Evolutionary conservation across 2,329 filamentous ascomycete genomes (phyloP), one percentile per base, ranked within the genome.

Genomic region (Septoria linicola): DNA sequence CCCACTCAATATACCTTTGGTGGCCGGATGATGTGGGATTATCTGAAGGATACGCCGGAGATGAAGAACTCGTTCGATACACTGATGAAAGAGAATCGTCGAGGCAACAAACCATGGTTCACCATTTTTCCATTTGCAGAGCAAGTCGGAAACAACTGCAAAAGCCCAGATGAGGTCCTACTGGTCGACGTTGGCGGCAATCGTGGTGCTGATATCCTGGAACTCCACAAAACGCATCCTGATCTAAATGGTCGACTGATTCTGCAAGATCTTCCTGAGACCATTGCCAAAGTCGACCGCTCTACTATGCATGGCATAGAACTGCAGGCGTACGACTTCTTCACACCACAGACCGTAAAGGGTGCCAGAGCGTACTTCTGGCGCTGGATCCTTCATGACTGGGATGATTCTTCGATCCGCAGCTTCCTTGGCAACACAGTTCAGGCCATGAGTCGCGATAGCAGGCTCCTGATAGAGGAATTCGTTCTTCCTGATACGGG

Each of bases 111-210:
- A 30, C 35, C 49, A 2, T 51, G 49, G 49, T 51, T 30, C 14
- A 50, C 47, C 7, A 50, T 44, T 13, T 50, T 43, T 21, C 47
- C 50, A 10, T 49, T 53, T 20, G 50, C 44, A 11, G 36, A 53
- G n/a, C 36, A 53, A 20, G 3, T 49, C 7, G 50, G 50, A 6
- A 8, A 21, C 4, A n/a, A 31, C 8, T 53, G 50, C 23, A 16
- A 25, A 8, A 46, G 36, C n/a, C 16, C 45, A 5, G 52, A 58
- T 20, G 48, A 56, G 3, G 57, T 58, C 4, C 36, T 62, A n/a
- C 31, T 66, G 2, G 60, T 66, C 20, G 63, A 66, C 47, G 53
- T 64, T 2, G 63, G 61, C 13, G 63, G 62, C 35, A 57, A 57
- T 31, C 45, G 46, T 16, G 63, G 63, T 5, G 55, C 57, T 8